Evolutionary conservation across 805 yeast genomes (phyloP).

Genomic region (Wickerhamomyces tratensis): DNA sequence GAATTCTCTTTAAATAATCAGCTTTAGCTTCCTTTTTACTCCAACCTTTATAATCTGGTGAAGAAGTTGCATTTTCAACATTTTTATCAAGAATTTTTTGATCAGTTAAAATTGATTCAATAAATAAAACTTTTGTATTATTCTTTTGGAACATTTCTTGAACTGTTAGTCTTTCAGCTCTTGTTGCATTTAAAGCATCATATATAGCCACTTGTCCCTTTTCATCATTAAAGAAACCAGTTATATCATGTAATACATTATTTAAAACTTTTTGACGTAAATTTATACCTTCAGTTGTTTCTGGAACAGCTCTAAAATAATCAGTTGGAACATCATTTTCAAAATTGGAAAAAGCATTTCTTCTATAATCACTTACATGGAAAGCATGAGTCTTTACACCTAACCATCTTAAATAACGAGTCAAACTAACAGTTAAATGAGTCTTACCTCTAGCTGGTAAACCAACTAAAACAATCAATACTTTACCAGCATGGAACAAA

Average conservation of each 20-base stretch:
- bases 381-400: conserved; percentile 90
- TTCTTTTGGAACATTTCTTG: conserved; percentile 41
- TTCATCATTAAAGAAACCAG: conserved; percentile 58
- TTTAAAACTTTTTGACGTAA: conserved; percentile 50
- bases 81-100: conserved; percentile 58
- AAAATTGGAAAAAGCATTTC: conserved; percentile 29
- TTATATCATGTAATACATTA: conserved; percentile 61
- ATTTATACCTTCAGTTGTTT: conserved; percentile 34
- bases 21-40: conserved; percentile 60
- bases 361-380: conserved; percentile 86
- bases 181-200: conserved; percentile 87
- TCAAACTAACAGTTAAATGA: conserved; percentile 80
- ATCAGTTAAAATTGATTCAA: conserved; percentile 81
- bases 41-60: conserved; percentile 83
- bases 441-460: conserved; percentile 96
- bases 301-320: conserved; percentile 51
- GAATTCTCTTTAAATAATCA: conserved; percentile 70
- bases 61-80: conserved; percentile 74
- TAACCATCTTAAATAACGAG: conserved; percentile 90
- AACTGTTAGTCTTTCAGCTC: conserved; percentile 53
- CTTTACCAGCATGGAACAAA: conserved; percentile 91
- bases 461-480: conserved; percentile 83
- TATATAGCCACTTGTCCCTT: conserved; percentile 93
- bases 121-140: conserved; percentile 72
- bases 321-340: conserved; percentile 53